Base-by-base conservation (phyloP, 2,329 filamentous ascomycete genomes). In the Paraconiothyrium brasiliense region DNA sequence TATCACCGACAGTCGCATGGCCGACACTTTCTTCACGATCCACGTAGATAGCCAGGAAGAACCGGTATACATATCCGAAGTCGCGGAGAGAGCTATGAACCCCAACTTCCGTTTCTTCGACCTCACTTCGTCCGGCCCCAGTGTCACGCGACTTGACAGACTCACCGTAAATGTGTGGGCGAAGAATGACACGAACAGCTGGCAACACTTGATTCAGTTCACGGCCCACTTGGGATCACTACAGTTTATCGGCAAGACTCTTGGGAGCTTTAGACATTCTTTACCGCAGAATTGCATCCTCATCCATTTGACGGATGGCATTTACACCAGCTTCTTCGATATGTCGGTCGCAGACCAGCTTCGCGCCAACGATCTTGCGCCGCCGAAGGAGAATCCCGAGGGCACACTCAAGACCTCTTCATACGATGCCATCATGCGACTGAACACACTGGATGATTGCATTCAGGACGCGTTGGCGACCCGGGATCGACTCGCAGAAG, bases 11-110 rank as follows among this genome's bases (percentile, higher is more conserved):
- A 87, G 84, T 69, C 85, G 88, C 55, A 89, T 95, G 79, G 92
- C 90, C n/a, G 91, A 97, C 79, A 89, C 90, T 16, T 97, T 97
- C 84, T 95, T 97, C 78, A 92, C 92, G 2, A 76, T 97, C 55
- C 94, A 97, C 77, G 86, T 89, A 49, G 82, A 86, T 1, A 86
- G 81, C 3, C 79, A 88, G 55, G 73, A 67, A 13, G 89, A 92
- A 16, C 93, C 94, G 0, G 81, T 97, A n/a, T 97, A 97, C 76
- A 87, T 97, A 70, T 97, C 93, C 73, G 94, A 98, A 79, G 84
- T 91, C 24, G 86, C 89, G 32, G 86, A 91, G 68, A 88, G 89
- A 71, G 89, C 92, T n/a, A 93, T 93, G 79, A 97, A 97, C 76
- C 95, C 95, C 65, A 93, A 91, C 70, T 98, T 97, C 76, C 88